A percentile compares a stretch with the other conserved stretches of the same genome.
phyloP scores from a whole-genome alignment of 306 rosid species.

The Quercus berberidifolia region DNA sequence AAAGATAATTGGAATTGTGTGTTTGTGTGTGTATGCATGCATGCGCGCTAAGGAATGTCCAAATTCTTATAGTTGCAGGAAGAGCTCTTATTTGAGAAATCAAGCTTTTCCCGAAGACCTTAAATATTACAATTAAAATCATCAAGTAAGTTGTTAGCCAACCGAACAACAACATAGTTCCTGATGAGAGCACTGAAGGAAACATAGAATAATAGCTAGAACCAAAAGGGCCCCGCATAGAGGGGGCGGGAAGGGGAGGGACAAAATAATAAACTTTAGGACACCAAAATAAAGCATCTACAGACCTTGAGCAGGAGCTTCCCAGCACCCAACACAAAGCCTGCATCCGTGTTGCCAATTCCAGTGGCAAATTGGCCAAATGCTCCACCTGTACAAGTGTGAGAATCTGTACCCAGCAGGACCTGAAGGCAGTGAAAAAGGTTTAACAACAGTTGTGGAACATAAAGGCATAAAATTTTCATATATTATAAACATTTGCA shows the following conservation, averaged over 20 bases:
- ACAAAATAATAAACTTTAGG: background rate
- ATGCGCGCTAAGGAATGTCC: no score
- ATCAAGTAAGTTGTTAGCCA: background rate
- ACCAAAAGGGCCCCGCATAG: background rate
- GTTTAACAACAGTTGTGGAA: constrained; percentile 18
- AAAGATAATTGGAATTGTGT: no score
- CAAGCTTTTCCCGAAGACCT: no score
- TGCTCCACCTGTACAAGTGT: constrained; percentile 97
- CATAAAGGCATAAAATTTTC: constrained; percentile 1
- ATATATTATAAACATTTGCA: background rate
- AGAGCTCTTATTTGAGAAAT: background rate
- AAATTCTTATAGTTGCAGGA: no score
- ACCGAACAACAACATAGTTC: background rate
- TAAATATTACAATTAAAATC: background rate
- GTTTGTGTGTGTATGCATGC: no score
- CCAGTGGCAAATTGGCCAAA: constrained; percentile 99
- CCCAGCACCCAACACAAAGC: constrained; percentile 87
- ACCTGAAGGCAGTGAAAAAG: constrained; percentile 41
- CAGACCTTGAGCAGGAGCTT: constrained; percentile 85
- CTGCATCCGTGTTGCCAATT: constrained; percentile 94
- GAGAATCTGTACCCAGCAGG: constrained; percentile 95
- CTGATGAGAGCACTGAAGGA: background rate
- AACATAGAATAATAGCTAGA: background rate
- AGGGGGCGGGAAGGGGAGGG: background rate
- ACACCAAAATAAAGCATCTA: background rate